These are phyloP conservation scores for Saccharum officinarum DNA, from an alignment of 176 grass and related monocot species.

Conservation along the genomic window DNA sequence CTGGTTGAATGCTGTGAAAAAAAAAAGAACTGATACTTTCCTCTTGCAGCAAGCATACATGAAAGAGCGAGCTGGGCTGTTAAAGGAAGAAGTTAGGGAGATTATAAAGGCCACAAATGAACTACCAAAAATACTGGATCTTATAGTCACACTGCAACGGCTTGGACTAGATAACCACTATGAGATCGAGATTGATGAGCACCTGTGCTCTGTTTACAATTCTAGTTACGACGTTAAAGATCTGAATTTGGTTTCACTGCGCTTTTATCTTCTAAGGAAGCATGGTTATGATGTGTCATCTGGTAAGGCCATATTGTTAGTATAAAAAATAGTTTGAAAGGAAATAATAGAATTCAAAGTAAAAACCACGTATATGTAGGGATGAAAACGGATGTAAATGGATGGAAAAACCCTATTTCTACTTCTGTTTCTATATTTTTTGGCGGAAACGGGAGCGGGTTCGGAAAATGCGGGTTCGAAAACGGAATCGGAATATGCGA, in stretches of 20 bases:
- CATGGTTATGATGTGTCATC: conserved; percentile 28
- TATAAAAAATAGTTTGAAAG: background rate
- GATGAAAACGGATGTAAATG: too few relatives aligned
- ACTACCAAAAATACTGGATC: conserved; percentile 2
- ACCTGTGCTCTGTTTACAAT: background rate
- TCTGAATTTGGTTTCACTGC: conserved; percentile 14
- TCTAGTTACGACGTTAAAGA: background rate
- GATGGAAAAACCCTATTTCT: too few relatives aligned
- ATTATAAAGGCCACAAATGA: background rate
- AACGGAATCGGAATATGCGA: too few relatives aligned
- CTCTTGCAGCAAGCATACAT: conserved; percentile 7
- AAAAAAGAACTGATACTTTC: background rate
- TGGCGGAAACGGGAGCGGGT: too few relatives aligned
- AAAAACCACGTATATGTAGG: too few relatives aligned
- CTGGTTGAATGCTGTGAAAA: background rate
- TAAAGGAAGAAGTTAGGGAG: conserved; percentile 30
- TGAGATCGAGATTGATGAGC: conserved; percentile 1
- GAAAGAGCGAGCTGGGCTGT: background rate
- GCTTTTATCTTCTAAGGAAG: conserved; percentile 37
- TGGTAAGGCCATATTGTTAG: background rate
- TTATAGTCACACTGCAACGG: conserved; percentile 8
- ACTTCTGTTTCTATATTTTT: too few relatives aligned
- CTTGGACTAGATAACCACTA: conserved; percentile 33
- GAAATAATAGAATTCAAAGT: background rate
- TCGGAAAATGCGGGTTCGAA: too few relatives aligned